Evolutionary conservation across 2,329 filamentous ascomycete genomes (phyloP).

Genomic region (Diplodia mutila): DNA sequence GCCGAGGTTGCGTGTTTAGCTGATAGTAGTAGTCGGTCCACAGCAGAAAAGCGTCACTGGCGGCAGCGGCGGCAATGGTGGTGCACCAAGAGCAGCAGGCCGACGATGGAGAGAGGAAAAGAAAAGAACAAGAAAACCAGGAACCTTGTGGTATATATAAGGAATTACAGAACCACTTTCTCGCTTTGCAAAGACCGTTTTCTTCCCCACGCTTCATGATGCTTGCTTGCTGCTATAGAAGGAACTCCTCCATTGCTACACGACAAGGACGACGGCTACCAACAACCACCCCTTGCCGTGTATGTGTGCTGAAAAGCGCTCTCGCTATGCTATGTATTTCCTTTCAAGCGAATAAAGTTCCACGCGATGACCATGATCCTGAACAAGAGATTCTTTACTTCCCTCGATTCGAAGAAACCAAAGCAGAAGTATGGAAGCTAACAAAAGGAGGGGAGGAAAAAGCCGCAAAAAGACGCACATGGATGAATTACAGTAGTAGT

Average conservation of each 20-base stretch:
- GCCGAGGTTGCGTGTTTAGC: not conserved
- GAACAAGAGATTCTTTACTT: not conserved
- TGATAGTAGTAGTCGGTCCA: not conserved
- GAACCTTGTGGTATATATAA: not conserved
- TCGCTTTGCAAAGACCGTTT: not conserved
- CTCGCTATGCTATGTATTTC: not conserved
- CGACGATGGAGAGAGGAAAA: not conserved
- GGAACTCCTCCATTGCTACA: not conserved
- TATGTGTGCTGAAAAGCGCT: not conserved
- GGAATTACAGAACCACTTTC: not conserved
- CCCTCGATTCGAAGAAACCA: not conserved
- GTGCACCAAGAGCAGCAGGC: not conserved
- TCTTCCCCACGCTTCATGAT: not conserved
- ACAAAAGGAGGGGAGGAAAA: not conserved
- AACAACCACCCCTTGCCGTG: not conserved
- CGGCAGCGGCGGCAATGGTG: not conserved
- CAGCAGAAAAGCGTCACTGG: not conserved
- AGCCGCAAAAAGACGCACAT: not conserved
- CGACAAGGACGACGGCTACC: not conserved
- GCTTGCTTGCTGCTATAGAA: not conserved
- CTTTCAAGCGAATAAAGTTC: not conserved
- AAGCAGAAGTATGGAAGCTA: not conserved
- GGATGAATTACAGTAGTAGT: not conserved
- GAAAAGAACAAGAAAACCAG: not conserved
- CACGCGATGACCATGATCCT: not conserved